These are phyloP conservation scores for Backusella luteola DNA, from an alignment of 192 early-diverging fungal species.

Conservation along the genomic window DNA sequence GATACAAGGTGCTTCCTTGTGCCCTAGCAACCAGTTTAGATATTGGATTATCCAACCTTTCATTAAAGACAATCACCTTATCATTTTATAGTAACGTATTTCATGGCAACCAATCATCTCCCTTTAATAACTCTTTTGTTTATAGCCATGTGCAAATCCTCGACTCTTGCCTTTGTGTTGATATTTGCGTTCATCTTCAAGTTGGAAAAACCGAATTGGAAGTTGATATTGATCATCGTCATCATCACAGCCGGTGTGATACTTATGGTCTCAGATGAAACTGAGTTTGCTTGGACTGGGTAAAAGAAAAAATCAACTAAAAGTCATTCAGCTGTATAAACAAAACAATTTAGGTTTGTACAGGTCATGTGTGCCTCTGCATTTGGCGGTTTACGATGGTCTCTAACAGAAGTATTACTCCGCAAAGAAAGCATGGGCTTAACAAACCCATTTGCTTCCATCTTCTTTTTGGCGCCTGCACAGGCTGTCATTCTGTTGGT, in stretches of 20 bases:
- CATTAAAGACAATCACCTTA: constrained; percentile 83
- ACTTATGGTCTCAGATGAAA: constrained; percentile 86
- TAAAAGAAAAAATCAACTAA: constrained; percentile 14
- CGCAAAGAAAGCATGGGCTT: constrained; percentile 73
- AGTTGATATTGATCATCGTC: constrained; percentile 68
- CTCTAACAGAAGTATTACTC: constrained; percentile 83
- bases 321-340: not conserved
- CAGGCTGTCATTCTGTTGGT: constrained; percentile 65
- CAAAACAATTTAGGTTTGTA: constrained; percentile 48
- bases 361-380: constrained; percentile 78
- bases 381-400: constrained; percentile 88
- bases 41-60: constrained; percentile 87
- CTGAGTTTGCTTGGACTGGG: constrained; percentile 75
- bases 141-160: constrained; percentile 78
- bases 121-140: not conserved
- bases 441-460: constrained; percentile 87
- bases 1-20: constrained; percentile 80
- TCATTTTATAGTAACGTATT: constrained; percentile 78
- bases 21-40: constrained; percentile 87
- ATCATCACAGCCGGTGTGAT: constrained; percentile 81
- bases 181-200: constrained; percentile 90
- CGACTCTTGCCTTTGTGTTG: constrained; percentile 73
- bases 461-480: constrained; percentile 79
- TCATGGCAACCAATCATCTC: not conserved
- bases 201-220: constrained; percentile 74